Evolutionary conservation across 208 protist species (phyloP).

Genomic region (Wallacemonas sp.): DNA sequence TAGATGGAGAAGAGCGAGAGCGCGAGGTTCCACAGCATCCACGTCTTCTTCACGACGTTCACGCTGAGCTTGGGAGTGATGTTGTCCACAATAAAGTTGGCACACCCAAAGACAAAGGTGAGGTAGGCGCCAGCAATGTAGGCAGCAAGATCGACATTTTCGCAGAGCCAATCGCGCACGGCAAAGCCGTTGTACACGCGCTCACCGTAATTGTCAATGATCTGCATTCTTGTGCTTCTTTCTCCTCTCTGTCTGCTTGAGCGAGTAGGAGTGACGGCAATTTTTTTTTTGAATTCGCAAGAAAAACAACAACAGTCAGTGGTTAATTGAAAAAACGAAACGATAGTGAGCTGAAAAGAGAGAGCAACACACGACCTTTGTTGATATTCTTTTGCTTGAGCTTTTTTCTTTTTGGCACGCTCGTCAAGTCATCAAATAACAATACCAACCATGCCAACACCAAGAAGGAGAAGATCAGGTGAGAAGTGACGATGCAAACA

Average conservation of each 20-base stretch:
- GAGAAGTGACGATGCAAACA: too few species aligned
- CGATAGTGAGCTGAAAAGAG: too few species aligned
- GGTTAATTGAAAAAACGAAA: too few species aligned
- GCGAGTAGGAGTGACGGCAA: too few species aligned
- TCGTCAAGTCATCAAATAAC: too few species aligned
- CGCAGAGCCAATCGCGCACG: conserved; percentile 32
- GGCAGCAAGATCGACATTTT: conserved; percentile 49
- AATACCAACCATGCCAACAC: too few species aligned
- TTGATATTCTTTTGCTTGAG: too few species aligned
- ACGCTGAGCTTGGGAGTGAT: conserved; percentile 49
- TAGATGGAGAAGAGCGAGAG: conserved; percentile 85
- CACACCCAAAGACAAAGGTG: conserved; percentile 58
- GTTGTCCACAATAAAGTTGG: conserved; percentile 35
- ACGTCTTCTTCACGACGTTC: conserved; percentile 49
- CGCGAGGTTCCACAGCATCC: conserved; percentile 85
- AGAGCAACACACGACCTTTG: too few species aligned
- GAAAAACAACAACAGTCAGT: too few species aligned
- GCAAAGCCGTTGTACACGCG: conserved; percentile 42
- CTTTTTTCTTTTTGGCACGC: too few species aligned
- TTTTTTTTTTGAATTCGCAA: too few species aligned
- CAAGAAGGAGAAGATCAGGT: too few species aligned
- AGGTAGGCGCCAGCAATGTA: conserved; percentile 64
- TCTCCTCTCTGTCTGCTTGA: background rate
- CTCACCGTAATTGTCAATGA: conserved; percentile 48
- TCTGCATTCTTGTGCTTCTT: conserved; percentile 34